phyloP scores from a whole-genome alignment of 495 filamentous ascomycete species.

The Endocarpon pusillum region DNA sequence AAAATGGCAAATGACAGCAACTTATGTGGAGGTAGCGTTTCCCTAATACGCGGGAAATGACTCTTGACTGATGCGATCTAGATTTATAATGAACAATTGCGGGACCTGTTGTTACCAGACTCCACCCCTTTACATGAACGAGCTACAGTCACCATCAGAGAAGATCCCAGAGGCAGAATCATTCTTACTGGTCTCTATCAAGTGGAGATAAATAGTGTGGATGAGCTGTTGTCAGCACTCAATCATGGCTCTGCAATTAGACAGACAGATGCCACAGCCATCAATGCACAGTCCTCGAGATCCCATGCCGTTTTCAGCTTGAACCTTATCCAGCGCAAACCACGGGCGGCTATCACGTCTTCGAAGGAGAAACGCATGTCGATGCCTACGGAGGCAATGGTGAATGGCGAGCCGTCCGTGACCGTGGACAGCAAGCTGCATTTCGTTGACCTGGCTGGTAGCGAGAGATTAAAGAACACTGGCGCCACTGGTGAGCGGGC shows the following conservation, averaged over 20 bases:
- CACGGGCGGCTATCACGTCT: slow-evolving; percentile 28
- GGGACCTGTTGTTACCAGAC: slow-evolving; percentile 80
- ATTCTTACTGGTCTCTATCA: slow-evolving; percentile 77
- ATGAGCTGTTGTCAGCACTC: slow-evolving; percentile 75
- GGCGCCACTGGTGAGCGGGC: slow-evolving; percentile 89
- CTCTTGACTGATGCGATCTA: slow-evolving; percentile 14
- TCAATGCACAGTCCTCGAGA: slow-evolving; percentile 96
- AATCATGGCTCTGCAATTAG: slow-evolving; percentile 88
- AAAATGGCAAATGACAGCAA: slow-evolving; percentile 86
- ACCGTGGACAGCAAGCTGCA: slow-evolving; percentile 97
- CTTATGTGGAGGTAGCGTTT: slow-evolving; percentile 65
- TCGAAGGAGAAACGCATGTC: slow-evolving; percentile 74
- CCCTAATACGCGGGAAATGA: not conserved
- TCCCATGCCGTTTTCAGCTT: slow-evolving; percentile 96
- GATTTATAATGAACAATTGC: slow-evolving; percentile 94
- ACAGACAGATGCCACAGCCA: slow-evolving; percentile 96
- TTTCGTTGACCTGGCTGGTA: slow-evolving; percentile 95
- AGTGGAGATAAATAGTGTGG: slow-evolving; percentile 78
- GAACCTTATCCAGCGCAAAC: slow-evolving; percentile 79
- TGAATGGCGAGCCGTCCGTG: slow-evolving; percentile 49
- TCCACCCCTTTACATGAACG: slow-evolving; percentile 50
- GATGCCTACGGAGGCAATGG: slow-evolving; percentile 68
- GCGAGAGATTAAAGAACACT: slow-evolving; percentile 94
- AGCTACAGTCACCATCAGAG: slow-evolving; percentile 62
- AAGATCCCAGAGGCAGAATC: slow-evolving; percentile 92